Evolutionary conservation across 345 rosid genomes (phyloP), one percentile per base, ranked within the genome.

Genomic region (Alliaria petiolata): DNA sequence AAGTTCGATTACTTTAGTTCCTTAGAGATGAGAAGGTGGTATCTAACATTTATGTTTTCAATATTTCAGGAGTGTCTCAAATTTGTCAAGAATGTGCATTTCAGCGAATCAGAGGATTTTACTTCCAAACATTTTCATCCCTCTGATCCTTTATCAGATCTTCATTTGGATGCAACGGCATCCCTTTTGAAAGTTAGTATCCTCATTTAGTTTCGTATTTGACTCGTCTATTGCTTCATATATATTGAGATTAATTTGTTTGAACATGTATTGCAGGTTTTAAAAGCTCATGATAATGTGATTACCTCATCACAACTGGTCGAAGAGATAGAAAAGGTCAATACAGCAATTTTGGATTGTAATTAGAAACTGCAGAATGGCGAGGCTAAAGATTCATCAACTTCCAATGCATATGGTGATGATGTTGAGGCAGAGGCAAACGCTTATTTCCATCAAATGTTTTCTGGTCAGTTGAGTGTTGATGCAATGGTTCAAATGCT

Each of bases 401-500:
- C 89, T 43, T 77, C 90, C 75, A 91, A 83, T 45, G 88, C 86
- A 60, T 87, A 80, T 77, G 82, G 90, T 8, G 90, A 81, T 63
- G 99, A 91, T 71, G 85, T 95, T 57, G 99, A 95, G 87, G 72
- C 78, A 7, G 99, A 95, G 80, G 99, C 97, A 60, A 95, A 95
- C 75, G 86, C 95, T 63, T 91, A 89, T 70, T 95, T 95, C 76
- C 99, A 88, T 77, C 87, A 91, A 75, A 95, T 91, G 95, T 95
- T 91, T 80, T 91, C 95, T 70, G 88, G 88, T 71, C 90, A 81
- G 78, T 71, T 95, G 82, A 80, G 87, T 69, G 84, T 87, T 62
- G 99, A 95, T 61, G 82, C 90, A 22, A 89, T 95, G 95, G 95
- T 95, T 71, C 97, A 91, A 76, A 91, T 88, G 91, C 99, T 95